These are phyloP conservation scores for Cardamine chenopodiifolia DNA, from an alignment of 345 rosid species.

Conservation along the genomic window DNA sequence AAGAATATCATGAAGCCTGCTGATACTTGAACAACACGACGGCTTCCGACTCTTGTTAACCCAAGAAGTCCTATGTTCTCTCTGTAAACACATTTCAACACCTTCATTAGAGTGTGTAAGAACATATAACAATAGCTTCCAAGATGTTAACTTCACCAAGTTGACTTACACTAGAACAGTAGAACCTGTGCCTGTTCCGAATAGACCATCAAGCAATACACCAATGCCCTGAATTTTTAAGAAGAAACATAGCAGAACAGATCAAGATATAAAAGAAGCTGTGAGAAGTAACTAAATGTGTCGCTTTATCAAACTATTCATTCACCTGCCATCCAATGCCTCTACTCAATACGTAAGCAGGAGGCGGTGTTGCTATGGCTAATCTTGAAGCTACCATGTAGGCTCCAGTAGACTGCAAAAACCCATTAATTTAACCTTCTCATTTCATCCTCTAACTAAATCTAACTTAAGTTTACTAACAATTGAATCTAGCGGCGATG, in stretches of 20 bases:
- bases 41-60: slow-evolving; percentile 93
- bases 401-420: slow-evolving; percentile 85
- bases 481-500: not conserved
- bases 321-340: slow-evolving; percentile 99
- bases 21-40: slow-evolving; percentile 91
- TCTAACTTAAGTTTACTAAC: not conserved
- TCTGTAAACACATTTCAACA: slow-evolving; percentile 48
- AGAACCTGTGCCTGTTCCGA: slow-evolving; percentile 94
- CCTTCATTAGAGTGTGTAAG: not conserved
- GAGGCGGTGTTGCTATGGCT: slow-evolving; percentile 99
- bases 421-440: not conserved
- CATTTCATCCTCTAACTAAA: not conserved
- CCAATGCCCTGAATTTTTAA: slow-evolving; percentile 70
- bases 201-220: slow-evolving; percentile 83
- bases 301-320: not conserved
- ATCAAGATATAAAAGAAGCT: not conserved
- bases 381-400: slow-evolving; percentile 94
- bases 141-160: not conserved
- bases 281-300: slow-evolving; percentile 1
- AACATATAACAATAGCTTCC: not conserved
- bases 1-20: slow-evolving; percentile 98
- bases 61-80: slow-evolving; percentile 98
- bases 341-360: slow-evolving; percentile 92
- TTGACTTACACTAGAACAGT: slow-evolving; percentile 87
- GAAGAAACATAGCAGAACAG: not conserved